A percentile compares a stretch with the other conserved stretches of the same genome.
phyloP scores from a whole-genome alignment of 2,329 filamentous ascomycete species.

The Knoxdaviesia proteae region DNA sequence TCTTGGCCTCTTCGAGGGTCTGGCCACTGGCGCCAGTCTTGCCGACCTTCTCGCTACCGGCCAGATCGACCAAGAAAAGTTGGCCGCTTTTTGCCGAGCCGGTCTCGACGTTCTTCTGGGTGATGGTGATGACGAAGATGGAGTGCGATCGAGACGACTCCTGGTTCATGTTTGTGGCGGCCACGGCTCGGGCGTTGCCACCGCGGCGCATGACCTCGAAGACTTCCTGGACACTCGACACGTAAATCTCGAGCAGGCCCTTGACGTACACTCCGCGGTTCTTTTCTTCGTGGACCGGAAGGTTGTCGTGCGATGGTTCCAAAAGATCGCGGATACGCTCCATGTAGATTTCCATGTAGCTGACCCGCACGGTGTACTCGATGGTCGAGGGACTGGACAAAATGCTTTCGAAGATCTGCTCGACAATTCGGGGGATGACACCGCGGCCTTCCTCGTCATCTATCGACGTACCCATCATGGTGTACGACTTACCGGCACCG shows the following conservation, averaged over 20 bases:
- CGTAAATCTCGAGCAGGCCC: constrained; percentile 82
- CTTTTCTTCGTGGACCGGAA: constrained; percentile 97
- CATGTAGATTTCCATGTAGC: constrained; percentile 99
- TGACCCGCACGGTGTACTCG: constrained; percentile 95
- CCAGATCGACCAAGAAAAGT: constrained; percentile 92
- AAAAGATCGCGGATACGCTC: constrained; percentile 89
- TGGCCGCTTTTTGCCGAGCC: constrained; percentile 91
- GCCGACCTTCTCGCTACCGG: constrained; percentile 94
- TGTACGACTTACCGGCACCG: constrained; percentile 95
- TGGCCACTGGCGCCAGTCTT: constrained; percentile 97
- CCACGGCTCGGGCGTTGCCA: constrained; percentile 73
- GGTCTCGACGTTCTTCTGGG: constrained; percentile 93
- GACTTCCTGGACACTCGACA: constrained; percentile 85
- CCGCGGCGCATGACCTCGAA: constrained; percentile 93
- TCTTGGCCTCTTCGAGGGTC: constrained; percentile 94
- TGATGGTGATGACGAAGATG: constrained; percentile 92
- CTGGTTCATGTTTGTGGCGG: constrained; percentile 97
- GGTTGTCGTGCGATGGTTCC: constrained; percentile 81
- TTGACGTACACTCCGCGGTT: constrained; percentile 92
- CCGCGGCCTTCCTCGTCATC: constrained; percentile 73
- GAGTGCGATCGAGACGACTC: constrained; percentile 96
- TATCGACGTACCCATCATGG: constrained; percentile 69
- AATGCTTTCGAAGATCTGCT: constrained; percentile 94
- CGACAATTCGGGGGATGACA: constrained; percentile 90
- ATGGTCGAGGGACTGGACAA: constrained; percentile 79